phyloP scores from a whole-genome alignment of 305 asterid genomes.

The Fraxinus floribunda region DNA sequence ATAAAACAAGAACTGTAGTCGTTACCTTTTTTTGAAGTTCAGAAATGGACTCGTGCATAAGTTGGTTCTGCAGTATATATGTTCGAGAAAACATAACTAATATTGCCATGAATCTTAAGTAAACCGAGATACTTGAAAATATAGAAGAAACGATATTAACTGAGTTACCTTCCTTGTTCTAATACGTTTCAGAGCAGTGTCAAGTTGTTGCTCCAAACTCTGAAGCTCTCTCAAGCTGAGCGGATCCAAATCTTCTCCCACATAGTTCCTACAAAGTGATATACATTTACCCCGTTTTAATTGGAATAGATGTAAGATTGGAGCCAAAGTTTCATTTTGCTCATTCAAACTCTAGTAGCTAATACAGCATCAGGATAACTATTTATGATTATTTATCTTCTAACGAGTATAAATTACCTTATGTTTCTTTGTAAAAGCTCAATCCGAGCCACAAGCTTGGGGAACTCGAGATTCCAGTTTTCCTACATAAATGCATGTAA shows the following conservation, averaged over 20 bases:
- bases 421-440: slow-evolving; percentile 60
- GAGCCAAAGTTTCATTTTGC: not conserved
- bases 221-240: slow-evolving; percentile 70
- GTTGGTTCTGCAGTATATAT: slow-evolving; percentile 52
- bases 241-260: slow-evolving; percentile 63
- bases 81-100: slow-evolving; percentile 1
- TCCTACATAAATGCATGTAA: slow-evolving; percentile 36
- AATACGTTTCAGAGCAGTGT: slow-evolving; percentile 53
- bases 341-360: not conserved
- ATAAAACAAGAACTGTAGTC: not conserved
- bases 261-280: slow-evolving; percentile 45
- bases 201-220: slow-evolving; percentile 70
- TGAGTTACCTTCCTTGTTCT: slow-evolving; percentile 56
- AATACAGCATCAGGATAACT: not conserved
- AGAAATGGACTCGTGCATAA: slow-evolving; percentile 67
- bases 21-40: slow-evolving; percentile 70
- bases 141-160: not conserved
- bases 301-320: not conserved
- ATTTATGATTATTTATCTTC: not conserved
- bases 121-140: not conserved
- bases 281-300: not conserved
- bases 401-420: slow-evolving; percentile 36
- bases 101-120: not conserved
- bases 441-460: slow-evolving; percentile 55
- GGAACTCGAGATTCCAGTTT: slow-evolving; percentile 48